Percentiles rank a stretch among this genome's conserved stretches.
Conservation (phyloP, 179 eudicot species). For the Nepenthes alata region DNA sequence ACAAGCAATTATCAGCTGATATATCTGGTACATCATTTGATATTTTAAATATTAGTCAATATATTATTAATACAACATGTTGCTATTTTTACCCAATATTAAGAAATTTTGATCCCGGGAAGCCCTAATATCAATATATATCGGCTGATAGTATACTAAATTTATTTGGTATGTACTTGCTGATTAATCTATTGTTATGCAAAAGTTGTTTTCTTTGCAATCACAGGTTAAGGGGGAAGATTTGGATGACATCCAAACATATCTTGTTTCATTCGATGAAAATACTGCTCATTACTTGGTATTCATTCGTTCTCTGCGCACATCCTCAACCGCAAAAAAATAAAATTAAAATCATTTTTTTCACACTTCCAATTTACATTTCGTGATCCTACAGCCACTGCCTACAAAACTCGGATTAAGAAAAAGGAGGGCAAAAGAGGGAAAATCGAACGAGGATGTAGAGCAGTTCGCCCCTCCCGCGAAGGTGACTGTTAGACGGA, state of each 20-base stretch:
- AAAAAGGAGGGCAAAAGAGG: conserved; percentile 84
- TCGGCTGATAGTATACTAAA: too few relatives aligned
- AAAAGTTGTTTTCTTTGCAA: conserved; percentile 8
- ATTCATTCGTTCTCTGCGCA: conserved; percentile 3
- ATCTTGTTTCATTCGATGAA: conserved; percentile 75
- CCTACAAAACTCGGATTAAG: conserved; percentile 73
- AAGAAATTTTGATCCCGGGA: too few relatives aligned
- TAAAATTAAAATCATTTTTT: background rate
- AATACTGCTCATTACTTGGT: conserved; percentile 77
- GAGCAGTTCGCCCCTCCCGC: conserved; percentile 84
- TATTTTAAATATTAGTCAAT: too few relatives aligned
- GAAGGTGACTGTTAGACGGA: conserved; percentile 57
- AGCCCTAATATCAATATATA: too few relatives aligned
- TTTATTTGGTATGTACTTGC: background rate
- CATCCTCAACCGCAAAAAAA: background rate
- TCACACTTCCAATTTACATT: conserved; percentile 4
- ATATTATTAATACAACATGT: too few relatives aligned
- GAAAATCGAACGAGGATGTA: conserved; percentile 59
- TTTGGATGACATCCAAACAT: conserved; percentile 75
- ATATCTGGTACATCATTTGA: too few relatives aligned
- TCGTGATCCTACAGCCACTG: conserved; percentile 53
- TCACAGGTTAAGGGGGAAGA: conserved; percentile 80
- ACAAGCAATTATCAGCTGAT: too few relatives aligned
- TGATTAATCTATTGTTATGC: background rate
- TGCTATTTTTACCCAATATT: too few relatives aligned